These are phyloP conservation scores for Datisca glomerata DNA, from an alignment of 306 rosid genomes.

Conservation along the genomic window DNA sequence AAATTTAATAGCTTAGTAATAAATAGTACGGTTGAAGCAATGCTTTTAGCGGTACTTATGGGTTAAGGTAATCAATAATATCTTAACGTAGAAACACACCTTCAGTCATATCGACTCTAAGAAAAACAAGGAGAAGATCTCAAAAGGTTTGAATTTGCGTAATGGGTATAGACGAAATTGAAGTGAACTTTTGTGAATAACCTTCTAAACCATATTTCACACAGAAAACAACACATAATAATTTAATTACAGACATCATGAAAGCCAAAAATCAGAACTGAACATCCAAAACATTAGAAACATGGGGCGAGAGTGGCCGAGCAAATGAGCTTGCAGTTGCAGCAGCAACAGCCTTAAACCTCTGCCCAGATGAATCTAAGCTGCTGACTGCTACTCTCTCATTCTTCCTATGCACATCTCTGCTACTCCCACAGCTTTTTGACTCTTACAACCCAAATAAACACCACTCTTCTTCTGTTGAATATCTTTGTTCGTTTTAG, in stretches of 20 bases:
- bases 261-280: conserved; percentile 8
- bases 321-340: conserved; percentile 24
- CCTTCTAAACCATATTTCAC: too few species aligned
- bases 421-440: conserved; percentile 63
- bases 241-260: neutral
- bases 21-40: too few species aligned
- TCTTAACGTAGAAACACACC: too few species aligned
- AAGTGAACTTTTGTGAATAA: neutral
- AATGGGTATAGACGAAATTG: neutral
- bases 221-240: too few species aligned
- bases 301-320: conserved; percentile 37
- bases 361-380: conserved; percentile 17
- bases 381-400: conserved; percentile 22
- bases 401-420: conserved; percentile 30
- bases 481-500: conserved; percentile 21
- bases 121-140: too few species aligned
- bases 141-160: neutral
- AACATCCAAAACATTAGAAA: conserved; percentile 38
- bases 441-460: conserved; percentile 63
- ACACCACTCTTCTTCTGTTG: conserved; percentile 23
- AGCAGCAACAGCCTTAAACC: conserved; percentile 26
- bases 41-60: too few species aligned
- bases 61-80: too few species aligned
- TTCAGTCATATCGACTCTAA: too few species aligned
- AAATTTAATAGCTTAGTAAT: too few species aligned